These are phyloP conservation scores for Spiraea crenata DNA, from an alignment of 331 rosid genomes.

Conservation along the genomic window DNA sequence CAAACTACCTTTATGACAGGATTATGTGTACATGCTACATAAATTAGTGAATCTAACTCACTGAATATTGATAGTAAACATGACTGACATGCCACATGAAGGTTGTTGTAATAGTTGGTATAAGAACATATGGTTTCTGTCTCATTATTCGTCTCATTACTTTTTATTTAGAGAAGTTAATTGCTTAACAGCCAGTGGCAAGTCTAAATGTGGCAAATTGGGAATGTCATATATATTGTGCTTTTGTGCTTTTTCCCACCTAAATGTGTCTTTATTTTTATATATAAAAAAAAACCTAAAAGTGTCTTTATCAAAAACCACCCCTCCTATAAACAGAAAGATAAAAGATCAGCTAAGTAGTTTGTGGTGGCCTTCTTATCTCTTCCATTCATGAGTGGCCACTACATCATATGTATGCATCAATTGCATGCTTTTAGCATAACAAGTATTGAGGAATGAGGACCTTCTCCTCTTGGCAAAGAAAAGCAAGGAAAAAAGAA, in stretches of 20 bases:
- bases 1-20: too few relatives aligned
- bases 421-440: constrained; percentile 39
- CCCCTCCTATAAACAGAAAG: constrained; percentile 19
- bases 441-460: constrained; percentile 25
- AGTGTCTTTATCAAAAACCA: constrained; percentile 33
- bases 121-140: too few relatives aligned
- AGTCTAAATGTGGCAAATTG: constrained; percentile 39
- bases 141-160: neutral
- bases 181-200: constrained; percentile 24
- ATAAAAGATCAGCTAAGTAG: neutral
- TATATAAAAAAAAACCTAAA: constrained; percentile 7
- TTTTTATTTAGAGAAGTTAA: constrained; percentile 2
- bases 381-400: constrained; percentile 21
- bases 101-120: too few relatives aligned
- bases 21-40: too few relatives aligned
- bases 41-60: too few relatives aligned
- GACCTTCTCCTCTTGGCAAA: constrained; percentile 32
- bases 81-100: too few relatives aligned
- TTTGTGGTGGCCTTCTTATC: constrained; percentile 30
- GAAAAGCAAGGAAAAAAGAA: neutral
- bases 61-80: too few relatives aligned
- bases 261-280: constrained; percentile 29
- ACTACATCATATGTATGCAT: constrained; percentile 23
- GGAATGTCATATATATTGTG: constrained; percentile 31
- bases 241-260: constrained; percentile 13